These are phyloP conservation scores for Talaromyces stipitatus DNA, from an alignment of 495 filamentous ascomycete species.

Conservation along the genomic window DNA sequence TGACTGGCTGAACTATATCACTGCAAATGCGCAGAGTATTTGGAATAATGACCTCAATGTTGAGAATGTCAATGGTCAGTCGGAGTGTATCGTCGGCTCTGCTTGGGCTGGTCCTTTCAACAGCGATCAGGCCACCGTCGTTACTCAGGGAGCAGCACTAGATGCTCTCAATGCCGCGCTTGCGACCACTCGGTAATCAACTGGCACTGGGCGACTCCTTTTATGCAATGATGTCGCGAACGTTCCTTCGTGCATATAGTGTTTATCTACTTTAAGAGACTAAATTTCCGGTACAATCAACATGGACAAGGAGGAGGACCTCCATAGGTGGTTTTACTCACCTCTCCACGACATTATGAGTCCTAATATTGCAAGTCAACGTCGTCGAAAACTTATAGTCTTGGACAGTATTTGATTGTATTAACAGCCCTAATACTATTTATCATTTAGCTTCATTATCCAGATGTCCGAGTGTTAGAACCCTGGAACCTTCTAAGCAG, in stretches of 20 bases:
- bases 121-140: neutral
- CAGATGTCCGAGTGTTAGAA: too few species aligned
- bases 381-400: too few species aligned
- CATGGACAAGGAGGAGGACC: too few species aligned
- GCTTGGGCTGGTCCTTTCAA: constrained; percentile 6
- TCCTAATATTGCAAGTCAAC: too few species aligned
- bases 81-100: neutral
- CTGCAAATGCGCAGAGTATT: constrained; percentile 1
- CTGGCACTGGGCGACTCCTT: neutral
- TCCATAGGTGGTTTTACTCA: too few species aligned
- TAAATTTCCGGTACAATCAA: too few species aligned
- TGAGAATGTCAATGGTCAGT: neutral
- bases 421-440: too few species aligned
- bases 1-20: neutral
- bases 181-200: neutral
- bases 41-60: constrained; percentile 4
- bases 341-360: too few species aligned
- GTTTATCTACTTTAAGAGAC: too few species aligned
- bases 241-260: neutral
- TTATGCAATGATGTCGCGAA: neutral
- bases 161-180: constrained; percentile 5
- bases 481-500: too few species aligned
- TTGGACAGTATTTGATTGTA: too few species aligned
- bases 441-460: too few species aligned
- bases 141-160: constrained; percentile 3